Conservation (phyloP, 1,139 yeast species). For the Zhuliangozyma parablackwelliae region DNA sequence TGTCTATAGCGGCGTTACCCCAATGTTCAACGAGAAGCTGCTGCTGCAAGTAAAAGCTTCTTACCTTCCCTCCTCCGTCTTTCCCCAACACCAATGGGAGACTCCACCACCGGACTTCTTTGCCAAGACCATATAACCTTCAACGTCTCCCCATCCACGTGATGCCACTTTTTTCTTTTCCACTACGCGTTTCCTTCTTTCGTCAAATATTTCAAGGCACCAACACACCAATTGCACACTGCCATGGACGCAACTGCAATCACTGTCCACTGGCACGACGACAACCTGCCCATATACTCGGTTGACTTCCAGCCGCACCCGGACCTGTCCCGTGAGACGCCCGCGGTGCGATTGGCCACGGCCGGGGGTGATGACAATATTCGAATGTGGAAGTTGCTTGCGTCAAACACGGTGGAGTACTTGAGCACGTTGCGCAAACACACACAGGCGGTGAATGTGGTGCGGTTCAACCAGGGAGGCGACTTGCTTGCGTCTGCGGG, state of each 20-base stretch:
- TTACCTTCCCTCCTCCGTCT: too few species aligned
- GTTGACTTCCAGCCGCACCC: slow-evolving; percentile 66
- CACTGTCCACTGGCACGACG: slow-evolving; percentile 80
- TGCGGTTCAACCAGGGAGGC: slow-evolving; percentile 70
- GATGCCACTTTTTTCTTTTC: too few species aligned
- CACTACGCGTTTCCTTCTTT: too few species aligned
- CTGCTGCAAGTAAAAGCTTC: too few species aligned
- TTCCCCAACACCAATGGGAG: too few species aligned
- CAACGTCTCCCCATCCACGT: too few species aligned
- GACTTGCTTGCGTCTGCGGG: slow-evolving; percentile 80
- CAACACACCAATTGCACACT: too few species aligned
- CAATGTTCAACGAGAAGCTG: too few species aligned
- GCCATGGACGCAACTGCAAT: slow-evolving; percentile 57
- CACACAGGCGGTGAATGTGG: slow-evolving; percentile 91
- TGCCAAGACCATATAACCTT: too few species aligned
- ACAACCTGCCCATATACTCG: slow-evolving; percentile 77
- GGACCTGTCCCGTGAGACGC: not conserved
- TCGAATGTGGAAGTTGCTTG: slow-evolving; percentile 50
- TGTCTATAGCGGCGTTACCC: too few species aligned
- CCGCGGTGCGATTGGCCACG: slow-evolving; percentile 56
- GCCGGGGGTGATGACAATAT: slow-evolving; percentile 95
- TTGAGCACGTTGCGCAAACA: slow-evolving; percentile 80
- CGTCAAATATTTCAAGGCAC: too few species aligned
- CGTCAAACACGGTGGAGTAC: slow-evolving; percentile 40
- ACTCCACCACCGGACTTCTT: too few species aligned